Evolutionary conservation across 2,329 filamentous ascomycete species (phyloP).

Genomic region (Pseudocercospora crystallina): DNA sequence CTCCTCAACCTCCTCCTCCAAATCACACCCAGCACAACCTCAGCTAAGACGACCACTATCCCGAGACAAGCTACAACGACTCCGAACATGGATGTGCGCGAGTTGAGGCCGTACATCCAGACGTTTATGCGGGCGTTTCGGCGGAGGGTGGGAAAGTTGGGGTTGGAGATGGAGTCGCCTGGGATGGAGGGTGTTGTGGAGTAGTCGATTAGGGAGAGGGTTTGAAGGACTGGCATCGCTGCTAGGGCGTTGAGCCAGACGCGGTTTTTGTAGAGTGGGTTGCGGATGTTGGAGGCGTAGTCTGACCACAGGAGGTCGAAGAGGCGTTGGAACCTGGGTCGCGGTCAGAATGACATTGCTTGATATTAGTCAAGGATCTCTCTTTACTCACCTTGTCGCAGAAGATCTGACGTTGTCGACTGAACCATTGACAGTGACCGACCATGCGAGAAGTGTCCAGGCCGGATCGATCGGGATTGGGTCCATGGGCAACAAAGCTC

Average conservation of each 20-base stretch:
- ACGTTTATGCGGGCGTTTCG: slow-evolving; percentile 23
- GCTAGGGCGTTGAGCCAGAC: not conserved
- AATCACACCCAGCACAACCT: slow-evolving; percentile 21
- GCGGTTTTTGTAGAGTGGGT: too few relatives aligned
- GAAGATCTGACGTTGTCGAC: too few relatives aligned
- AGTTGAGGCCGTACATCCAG: slow-evolving; percentile 25
- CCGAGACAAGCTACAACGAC: slow-evolving; percentile 20
- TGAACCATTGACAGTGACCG: slow-evolving; percentile 14
- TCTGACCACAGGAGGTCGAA: too few relatives aligned
- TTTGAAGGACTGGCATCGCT: slow-evolving; percentile 21
- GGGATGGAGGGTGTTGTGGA: not conserved
- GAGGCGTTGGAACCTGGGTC: too few relatives aligned
- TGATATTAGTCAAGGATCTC: too few relatives aligned
- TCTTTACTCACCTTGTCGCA: too few relatives aligned
- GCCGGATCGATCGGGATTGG: slow-evolving; percentile 1
- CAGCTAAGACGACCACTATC: slow-evolving; percentile 18
- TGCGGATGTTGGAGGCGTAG: too few relatives aligned
- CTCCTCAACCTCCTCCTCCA: slow-evolving; percentile 17
- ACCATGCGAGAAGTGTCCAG: slow-evolving; percentile 27
- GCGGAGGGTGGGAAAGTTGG: slow-evolving; percentile 5
- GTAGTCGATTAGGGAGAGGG: slow-evolving; percentile 26
- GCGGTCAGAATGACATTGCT: too few relatives aligned
- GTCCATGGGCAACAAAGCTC: too few relatives aligned
- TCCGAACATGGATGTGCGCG: slow-evolving; percentile 25
- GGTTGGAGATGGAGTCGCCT: not conserved